phyloP scores from a whole-genome alignment of 2,329 filamentous ascomycete species.

The Alternaria sp. region DNA sequence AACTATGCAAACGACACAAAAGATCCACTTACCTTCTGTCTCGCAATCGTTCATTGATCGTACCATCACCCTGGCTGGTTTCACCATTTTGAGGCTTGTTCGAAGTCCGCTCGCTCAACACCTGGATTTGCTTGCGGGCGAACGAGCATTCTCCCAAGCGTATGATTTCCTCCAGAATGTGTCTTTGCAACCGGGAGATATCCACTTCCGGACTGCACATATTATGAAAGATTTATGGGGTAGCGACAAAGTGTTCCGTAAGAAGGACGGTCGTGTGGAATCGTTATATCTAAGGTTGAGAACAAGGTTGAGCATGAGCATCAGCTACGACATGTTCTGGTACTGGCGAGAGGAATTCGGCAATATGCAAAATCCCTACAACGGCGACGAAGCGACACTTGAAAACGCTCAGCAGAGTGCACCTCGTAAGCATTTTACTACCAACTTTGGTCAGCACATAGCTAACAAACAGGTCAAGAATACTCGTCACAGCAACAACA shows the following conservation, averaged over 20 bases:
- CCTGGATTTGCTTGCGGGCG: constrained; percentile 45
- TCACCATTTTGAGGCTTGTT: constrained; percentile 43
- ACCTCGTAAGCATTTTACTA: constrained; percentile 36
- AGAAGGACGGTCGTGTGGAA: constrained; percentile 44
- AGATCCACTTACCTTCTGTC: constrained; percentile 35
- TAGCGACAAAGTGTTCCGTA: constrained; percentile 44
- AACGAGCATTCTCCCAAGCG: constrained; percentile 43
- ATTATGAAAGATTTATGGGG: constrained; percentile 49
- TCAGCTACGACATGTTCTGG: constrained; percentile 52
- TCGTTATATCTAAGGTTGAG: constrained; percentile 43
- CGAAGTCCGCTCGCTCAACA: constrained; percentile 42
- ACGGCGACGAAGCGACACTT: constrained; percentile 37
- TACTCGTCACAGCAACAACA: constrained; percentile 27
- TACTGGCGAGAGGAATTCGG: constrained; percentile 51
- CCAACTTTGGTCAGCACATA: background rate
- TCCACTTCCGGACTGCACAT: constrained; percentile 37
- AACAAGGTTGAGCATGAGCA: constrained; percentile 48
- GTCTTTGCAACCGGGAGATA: constrained; percentile 45
- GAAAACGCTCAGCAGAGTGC: constrained; percentile 35
- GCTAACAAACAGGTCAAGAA: constrained; percentile 28
- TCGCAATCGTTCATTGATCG: constrained; percentile 47
- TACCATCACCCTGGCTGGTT: constrained; percentile 44
- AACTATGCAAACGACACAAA: constrained; percentile 29
- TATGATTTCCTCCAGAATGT: constrained; percentile 44
- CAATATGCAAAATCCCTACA: constrained; percentile 49